phyloP scores from a whole-genome alignment of 1,284 basidiomycete species.

The Microbotryum intermedium region DNA sequence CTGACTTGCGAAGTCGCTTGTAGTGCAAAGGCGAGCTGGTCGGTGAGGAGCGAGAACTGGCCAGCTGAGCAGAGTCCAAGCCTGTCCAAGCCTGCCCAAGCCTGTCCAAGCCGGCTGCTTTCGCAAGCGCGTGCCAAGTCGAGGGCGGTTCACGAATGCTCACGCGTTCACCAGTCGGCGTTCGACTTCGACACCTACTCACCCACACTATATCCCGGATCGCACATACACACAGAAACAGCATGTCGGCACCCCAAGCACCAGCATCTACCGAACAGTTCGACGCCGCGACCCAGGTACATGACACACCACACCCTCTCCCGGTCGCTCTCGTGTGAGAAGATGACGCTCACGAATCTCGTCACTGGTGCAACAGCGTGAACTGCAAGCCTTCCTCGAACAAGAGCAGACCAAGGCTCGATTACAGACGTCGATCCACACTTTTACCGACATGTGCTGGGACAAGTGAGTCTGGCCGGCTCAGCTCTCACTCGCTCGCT shows the following conservation, averaged over 20 bases:
- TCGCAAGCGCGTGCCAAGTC: no score
- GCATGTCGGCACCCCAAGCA: constrained; percentile 4
- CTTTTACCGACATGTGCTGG: constrained; percentile 71
- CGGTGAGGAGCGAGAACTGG: no score
- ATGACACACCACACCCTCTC: constrained; percentile 26
- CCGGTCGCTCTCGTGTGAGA: no score
- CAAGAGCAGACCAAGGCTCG: constrained; percentile 78
- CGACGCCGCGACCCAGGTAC: constrained; percentile 67
- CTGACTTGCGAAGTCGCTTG: no score
- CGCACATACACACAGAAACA: neutral
- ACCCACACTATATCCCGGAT: no score
- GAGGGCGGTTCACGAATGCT: no score
- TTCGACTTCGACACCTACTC: no score
- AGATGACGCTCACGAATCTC: neutral
- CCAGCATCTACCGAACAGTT: constrained; percentile 43
- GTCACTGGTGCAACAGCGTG: constrained; percentile 55
- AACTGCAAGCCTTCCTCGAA: constrained; percentile 74
- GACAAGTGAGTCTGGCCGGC: constrained; percentile 61
- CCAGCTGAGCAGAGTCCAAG: no score
- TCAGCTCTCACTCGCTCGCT: constrained; percentile 3
- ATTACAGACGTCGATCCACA: constrained; percentile 59
- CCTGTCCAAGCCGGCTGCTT: no score
- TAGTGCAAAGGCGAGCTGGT: no score
- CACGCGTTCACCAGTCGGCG: no score
- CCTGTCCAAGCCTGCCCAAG: no score